Evolutionary conservation across 805 yeast species (phyloP), one percentile per base, ranked within the genome.

Genomic region (Torulaspora franciscae): DNA sequence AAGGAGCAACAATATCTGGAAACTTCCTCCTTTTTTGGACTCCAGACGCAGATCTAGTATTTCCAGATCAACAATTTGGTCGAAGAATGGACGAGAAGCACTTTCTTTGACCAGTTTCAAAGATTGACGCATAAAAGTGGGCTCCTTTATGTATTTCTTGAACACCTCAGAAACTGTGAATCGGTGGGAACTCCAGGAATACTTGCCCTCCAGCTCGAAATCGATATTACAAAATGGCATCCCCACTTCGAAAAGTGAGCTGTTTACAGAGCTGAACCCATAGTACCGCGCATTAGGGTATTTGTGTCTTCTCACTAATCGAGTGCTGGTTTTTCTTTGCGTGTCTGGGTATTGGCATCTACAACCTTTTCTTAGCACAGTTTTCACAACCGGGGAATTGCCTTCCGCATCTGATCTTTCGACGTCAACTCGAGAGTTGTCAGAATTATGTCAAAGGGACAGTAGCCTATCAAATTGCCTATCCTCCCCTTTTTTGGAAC

Each of bases 191-290:
- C 34, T 28, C 7, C 45, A 22, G 7, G 52, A 45, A 22, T 46
- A 36, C n/a, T 42, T 43, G 11, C 42, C 36, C 38, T 46, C 49
- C 11, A 48, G 41, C 29, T 46, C 52, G 27, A 34, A 48, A 32
- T 48, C 52, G 8, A 42, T 42, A 29, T 48, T 48, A 17, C 49
- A 41, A 34, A 48, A 48, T 13, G 52, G 49, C 49, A 46, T 48
- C 10, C 49, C 49, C 10, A 34, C 49, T 29, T 46, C 47, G n/a
- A 48, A 48, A 10, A 48, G 45, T 10, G 49, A 40, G 22, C 46
- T 42, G 32, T 48, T 48, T 19, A 48, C 49, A 8, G 52, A 48
- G 32, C 49, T 48, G 26, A 42, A 33, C 6, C 52, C 52, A 27
- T 48, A 48, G 34, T 46, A 48, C 10, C 52, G 37, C 11, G 45